Evolutionary conservation across 768 basidiomycete species (phyloP).

Genomic region (Boletus vinaceobasis): DNA sequence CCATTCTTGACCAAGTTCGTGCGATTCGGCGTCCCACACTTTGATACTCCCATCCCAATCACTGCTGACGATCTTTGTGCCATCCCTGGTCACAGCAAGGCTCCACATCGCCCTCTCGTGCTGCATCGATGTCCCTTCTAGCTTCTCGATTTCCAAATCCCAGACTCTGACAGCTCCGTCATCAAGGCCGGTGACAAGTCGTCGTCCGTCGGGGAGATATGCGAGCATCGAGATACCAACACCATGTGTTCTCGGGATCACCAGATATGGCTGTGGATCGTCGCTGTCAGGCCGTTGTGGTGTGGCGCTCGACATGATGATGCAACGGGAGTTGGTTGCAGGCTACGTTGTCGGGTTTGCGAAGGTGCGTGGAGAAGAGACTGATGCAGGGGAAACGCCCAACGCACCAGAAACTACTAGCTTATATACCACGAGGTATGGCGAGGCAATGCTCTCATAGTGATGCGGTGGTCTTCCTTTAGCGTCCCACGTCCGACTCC

Average conservation of each 20-base stretch:
- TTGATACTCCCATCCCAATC: no score
- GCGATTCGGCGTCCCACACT: no score
- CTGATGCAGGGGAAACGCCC: no score
- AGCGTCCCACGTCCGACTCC: no score
- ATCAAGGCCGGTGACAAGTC: background rate
- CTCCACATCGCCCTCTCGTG: accelerated
- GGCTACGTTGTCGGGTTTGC: background rate
- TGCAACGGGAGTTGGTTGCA: background rate
- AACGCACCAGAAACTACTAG: background rate
- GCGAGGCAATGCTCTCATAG: no score
- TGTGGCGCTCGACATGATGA: background rate
- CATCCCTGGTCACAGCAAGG: slow-evolving; percentile 1
- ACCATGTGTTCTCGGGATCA: background rate
- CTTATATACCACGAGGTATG: no score
- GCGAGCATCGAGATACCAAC: background rate
- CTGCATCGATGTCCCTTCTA: background rate
- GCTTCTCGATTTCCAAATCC: background rate
- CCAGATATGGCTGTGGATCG: background rate
- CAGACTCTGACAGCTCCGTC: background rate
- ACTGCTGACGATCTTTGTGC: slow-evolving; percentile 1
- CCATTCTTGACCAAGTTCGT: no score
- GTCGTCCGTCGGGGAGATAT: slow-evolving; percentile 9
- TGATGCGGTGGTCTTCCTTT: no score
- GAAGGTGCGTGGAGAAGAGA: background rate
- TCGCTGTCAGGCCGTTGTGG: background rate